Evolutionary conservation across 306 rosid species (phyloP).

Genomic region (Alnus glutinosa): DNA sequence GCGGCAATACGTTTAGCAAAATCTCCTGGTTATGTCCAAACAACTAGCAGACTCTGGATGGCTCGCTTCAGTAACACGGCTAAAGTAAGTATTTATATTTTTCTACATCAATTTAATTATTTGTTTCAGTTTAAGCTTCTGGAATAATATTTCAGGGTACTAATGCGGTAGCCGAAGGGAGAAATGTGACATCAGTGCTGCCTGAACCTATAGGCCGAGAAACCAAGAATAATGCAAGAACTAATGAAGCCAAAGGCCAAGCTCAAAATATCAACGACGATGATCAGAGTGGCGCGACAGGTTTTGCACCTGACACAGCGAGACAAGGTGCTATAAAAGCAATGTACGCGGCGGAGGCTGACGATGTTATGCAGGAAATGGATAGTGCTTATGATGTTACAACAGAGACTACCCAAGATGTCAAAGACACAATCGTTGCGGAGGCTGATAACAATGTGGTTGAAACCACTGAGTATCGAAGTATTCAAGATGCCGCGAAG

Average conservation of each 20-base stretch:
- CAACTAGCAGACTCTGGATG: constrained; percentile 4
- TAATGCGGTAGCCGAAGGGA: neutral
- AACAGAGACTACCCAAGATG: constrained; percentile 25
- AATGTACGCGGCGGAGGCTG: constrained; percentile 31
- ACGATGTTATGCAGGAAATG: constrained; percentile 30
- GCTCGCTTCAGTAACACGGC: constrained; percentile 35
- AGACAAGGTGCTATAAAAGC: constrained; percentile 31
- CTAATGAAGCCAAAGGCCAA: neutral
- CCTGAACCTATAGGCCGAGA: neutral
- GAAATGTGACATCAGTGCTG: neutral
- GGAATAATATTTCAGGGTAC: neutral
- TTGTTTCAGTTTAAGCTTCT: too few relatives aligned
- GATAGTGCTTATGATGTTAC: constrained; percentile 61
- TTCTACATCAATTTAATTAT: neutral
- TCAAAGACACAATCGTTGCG: constrained; percentile 42
- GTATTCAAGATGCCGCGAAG: constrained; percentile 43
- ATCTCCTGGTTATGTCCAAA: constrained; percentile 9
- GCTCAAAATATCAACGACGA: neutral
- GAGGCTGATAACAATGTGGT: constrained; percentile 62
- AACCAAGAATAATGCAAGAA: neutral
- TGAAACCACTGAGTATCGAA: constrained; percentile 63
- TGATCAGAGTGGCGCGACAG: constrained; percentile 17
- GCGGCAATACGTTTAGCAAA: constrained; percentile 14
- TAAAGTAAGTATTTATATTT: constrained; percentile 20
- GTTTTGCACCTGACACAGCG: constrained; percentile 30